phyloP scores from a whole-genome alignment of 371 early-diverging fungal genomes.

The Rhizopus delemar region DNA sequence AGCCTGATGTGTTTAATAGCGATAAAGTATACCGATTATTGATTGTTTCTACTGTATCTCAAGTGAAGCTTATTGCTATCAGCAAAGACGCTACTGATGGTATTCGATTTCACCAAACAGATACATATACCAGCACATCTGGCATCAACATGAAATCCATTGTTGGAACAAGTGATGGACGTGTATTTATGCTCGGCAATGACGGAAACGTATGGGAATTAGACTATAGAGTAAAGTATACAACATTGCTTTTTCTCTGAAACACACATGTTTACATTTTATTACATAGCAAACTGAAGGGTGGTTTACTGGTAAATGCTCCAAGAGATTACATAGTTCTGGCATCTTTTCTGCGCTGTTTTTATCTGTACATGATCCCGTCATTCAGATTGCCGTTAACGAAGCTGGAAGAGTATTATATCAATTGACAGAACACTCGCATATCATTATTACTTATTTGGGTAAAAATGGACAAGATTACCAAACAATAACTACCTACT shows the following conservation, averaged over 20 bases:
- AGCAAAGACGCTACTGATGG: conserved; percentile 31
- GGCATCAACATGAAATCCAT: conserved; percentile 77
- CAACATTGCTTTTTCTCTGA: background rate
- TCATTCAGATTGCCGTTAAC: conserved; percentile 64
- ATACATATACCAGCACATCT: conserved; percentile 73
- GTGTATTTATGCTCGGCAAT: conserved; percentile 87
- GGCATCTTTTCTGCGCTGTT: conserved; percentile 13
- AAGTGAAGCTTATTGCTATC: conserved; percentile 79
- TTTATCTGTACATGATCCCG: conserved; percentile 41
- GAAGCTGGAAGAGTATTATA: conserved; percentile 39
- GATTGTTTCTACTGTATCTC: conserved; percentile 82
- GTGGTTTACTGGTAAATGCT: conserved; percentile 80
- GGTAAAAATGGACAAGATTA: conserved; percentile 27
- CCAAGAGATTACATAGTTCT: conserved; percentile 52
- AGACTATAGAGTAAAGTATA: conserved; percentile 67
- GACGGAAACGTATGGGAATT: conserved; percentile 90
- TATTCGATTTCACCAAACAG: conserved; percentile 67
- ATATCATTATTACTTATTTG: conserved; percentile 60
- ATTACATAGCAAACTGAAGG: conserved; percentile 56
- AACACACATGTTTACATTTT: conserved; percentile 1
- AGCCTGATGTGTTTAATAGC: conserved; percentile 74
- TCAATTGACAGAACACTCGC: conserved; percentile 50
- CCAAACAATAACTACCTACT: conserved; percentile 19
- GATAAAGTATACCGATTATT: conserved; percentile 76
- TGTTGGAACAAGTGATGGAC: conserved; percentile 73